Base-by-base conservation (phyloP, 768 basidiomycete species). In the Rhodotorula graminis region DNA sequence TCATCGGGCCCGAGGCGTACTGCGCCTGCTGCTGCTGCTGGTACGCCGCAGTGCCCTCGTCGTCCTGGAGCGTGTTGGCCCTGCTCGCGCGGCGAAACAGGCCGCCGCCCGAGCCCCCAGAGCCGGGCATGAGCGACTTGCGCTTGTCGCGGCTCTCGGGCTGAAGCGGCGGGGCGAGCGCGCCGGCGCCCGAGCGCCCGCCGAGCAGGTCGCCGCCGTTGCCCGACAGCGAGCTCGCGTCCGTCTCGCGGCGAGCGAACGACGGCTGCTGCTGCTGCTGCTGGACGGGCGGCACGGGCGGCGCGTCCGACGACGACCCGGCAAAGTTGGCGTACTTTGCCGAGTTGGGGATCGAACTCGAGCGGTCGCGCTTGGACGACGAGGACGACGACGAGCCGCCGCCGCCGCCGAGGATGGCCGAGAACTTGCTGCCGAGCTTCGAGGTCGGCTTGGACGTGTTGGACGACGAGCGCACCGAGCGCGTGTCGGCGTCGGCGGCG, bases 321-420 rank as follows among this genome's bases (percentile, higher is more conserved):
- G 59, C 59, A 16, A 69, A 61, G 53, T 61, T 62, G 33, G 72
- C 69, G 55, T 76, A 74, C 52, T 67, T 59, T 19, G 73, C 70
- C 49, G 73, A 74, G 37, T 66, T 65, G 46, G 67, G 65, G 50
- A 70, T 61, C 44, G 69, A 72, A 8, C 65, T 62, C 12, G 77
- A 71, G 33, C 74, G 72, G 67, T 73, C 61, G 27, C 75, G 61
- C 59, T 56, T 49, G 21, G 37, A 37, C 37, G 37, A 37, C 5
- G 37, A 5, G 37, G 37, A 37, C 37, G 37, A 37, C 37, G 37
- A 37, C 37, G 37, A 37, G 49, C 23, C 49, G 18, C 49, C 49
- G 40, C 50, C n/a, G 3, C 61, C 60, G 46, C 71, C 67, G 67
- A 70, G 61, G 64, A 76, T 23, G 33, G 75, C 64, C 31, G 74